These are phyloP conservation scores for Vinca minor DNA, from an alignment of 257 asterid species.

Conservation along the genomic window DNA sequence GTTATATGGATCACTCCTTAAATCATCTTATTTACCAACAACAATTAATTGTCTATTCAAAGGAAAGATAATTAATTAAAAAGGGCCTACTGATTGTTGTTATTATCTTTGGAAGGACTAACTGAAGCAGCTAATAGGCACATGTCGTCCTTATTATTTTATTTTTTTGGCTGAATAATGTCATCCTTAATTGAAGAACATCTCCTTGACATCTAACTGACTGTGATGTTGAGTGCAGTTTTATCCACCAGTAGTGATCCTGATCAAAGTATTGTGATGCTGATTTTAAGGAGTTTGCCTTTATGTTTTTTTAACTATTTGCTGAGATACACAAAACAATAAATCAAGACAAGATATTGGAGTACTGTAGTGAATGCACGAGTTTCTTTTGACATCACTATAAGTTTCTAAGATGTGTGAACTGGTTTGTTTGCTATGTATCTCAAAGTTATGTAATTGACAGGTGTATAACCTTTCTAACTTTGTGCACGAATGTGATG, in stretches of 20 bases:
- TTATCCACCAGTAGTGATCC: background rate
- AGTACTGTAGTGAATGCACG: background rate
- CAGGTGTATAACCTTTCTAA: background rate
- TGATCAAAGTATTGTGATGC: background rate
- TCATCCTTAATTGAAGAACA: background rate
- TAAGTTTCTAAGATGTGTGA: background rate
- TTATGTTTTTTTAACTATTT: background rate
- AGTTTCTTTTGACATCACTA: background rate
- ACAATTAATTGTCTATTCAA: background rate
- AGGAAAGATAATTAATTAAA: background rate
- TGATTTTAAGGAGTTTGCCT: background rate
- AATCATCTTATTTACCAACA: conserved; percentile 1
- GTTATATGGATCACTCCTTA: background rate
- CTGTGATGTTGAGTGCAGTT: background rate
- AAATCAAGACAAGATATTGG: background rate
- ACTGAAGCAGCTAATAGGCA: no score
- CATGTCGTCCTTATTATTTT: no score
- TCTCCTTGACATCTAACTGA: background rate
- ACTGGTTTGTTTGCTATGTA: background rate
- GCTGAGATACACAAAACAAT: background rate
- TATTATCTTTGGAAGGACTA: no score
- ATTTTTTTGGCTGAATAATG: no score
- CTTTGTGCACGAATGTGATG: background rate
- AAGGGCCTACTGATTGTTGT: background rate
- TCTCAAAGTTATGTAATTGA: background rate